Evolutionary conservation across 1,139 yeast species (phyloP).

Genomic region (Wickerhamiella pararugosa): DNA sequence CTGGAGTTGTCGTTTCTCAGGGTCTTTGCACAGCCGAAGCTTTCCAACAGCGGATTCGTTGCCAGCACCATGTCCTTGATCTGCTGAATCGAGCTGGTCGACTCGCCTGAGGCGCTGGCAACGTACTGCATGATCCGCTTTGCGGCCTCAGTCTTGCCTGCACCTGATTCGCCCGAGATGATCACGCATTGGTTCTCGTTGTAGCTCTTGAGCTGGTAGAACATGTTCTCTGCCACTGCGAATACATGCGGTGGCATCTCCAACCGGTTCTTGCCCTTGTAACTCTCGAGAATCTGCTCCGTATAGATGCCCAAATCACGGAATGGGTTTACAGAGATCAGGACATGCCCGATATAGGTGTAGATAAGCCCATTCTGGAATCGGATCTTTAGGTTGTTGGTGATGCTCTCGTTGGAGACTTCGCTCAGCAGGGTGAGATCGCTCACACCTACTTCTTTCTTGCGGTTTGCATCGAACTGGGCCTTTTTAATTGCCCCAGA

Average conservation of each 20-base stretch:
- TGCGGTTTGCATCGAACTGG: constrained; percentile 72
- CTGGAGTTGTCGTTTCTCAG: constrained; percentile 91
- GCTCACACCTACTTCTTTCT: constrained; percentile 94
- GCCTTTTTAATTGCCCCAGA: constrained; percentile 65
- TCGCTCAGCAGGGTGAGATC: constrained; percentile 81
- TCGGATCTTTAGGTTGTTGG: constrained; percentile 78
- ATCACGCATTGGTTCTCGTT: constrained; percentile 95
- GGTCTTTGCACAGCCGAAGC: constrained; percentile 98
- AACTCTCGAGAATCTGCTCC: constrained; percentile 52
- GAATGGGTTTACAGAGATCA: constrained; percentile 94
- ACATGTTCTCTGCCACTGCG: constrained; percentile 96
- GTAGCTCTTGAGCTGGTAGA: constrained; percentile 86
- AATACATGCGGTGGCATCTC: constrained; percentile 98
- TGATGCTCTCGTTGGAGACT: constrained; percentile 84
- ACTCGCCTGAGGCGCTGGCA: constrained; percentile 63
- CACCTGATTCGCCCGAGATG: constrained; percentile 97
- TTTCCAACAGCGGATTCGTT: constrained; percentile 88
- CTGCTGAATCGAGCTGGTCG: constrained; percentile 51
- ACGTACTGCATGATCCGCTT: constrained; percentile 97
- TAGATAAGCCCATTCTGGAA: constrained; percentile 83
- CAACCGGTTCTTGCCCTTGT: constrained; percentile 81
- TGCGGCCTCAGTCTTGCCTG: constrained; percentile 98
- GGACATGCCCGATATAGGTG: constrained; percentile 30
- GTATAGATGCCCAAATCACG: constrained; percentile 93
- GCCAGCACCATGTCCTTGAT: constrained; percentile 97